These are phyloP conservation scores for Paramecium octaurelia DNA, from an alignment of 73 alveolate species.

Conservation along the genomic window DNA sequence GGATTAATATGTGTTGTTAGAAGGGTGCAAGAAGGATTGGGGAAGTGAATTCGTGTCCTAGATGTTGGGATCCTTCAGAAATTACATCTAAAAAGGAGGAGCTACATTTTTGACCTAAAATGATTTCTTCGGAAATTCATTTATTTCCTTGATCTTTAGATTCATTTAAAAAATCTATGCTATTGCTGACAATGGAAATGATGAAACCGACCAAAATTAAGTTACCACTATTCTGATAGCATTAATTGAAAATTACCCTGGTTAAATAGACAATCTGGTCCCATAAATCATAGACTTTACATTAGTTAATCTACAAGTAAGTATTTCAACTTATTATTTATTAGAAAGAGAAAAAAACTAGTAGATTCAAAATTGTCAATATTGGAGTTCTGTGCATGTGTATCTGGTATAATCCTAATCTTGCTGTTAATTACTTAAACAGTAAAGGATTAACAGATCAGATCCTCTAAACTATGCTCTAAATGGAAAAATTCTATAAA, in stretches of 20 bases:
- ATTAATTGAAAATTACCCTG: conserved; percentile 66
- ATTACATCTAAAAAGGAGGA: conserved; percentile 74
- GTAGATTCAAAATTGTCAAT: conserved; percentile 57
- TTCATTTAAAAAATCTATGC: conserved; percentile 46
- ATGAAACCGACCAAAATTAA: conserved; percentile 58
- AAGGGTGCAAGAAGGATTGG: conserved; percentile 64
- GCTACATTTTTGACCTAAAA: conserved; percentile 61
- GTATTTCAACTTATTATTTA: background rate
- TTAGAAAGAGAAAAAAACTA: conserved; percentile 49
- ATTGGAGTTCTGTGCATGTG: conserved; percentile 72
- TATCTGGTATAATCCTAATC: conserved; percentile 70
- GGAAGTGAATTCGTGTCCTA: conserved; percentile 70
- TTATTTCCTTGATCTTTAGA: conserved; percentile 45
- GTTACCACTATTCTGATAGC: conserved; percentile 65
- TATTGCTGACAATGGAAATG: conserved; percentile 54
- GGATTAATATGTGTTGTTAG: conserved; percentile 37
- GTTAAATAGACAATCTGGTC: conserved; percentile 62
- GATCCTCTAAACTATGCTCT: conserved; percentile 48
- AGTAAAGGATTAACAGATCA: conserved; percentile 34
- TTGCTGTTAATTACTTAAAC: conserved; percentile 56
- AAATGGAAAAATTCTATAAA: conserved; percentile 55
- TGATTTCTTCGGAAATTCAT: conserved; percentile 52
- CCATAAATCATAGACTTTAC: conserved; percentile 60
- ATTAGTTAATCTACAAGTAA: conserved; percentile 52
- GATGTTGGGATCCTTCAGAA: conserved; percentile 69